These are phyloP conservation scores for Wallacemonas collosoma DNA, from an alignment of 208 protist species.

Conservation along the genomic window DNA sequence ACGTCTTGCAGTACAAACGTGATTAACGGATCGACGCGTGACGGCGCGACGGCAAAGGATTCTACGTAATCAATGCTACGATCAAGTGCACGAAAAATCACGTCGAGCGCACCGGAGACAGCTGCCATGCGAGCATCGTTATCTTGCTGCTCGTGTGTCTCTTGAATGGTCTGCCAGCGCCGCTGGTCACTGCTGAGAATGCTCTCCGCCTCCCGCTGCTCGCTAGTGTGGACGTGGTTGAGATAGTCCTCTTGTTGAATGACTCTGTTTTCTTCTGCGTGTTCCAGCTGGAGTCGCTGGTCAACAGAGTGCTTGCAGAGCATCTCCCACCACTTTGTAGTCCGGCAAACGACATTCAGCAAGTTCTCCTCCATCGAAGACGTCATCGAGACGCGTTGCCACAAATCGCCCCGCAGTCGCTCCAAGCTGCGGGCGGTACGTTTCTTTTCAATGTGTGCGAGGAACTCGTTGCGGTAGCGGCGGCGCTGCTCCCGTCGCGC, in stretches of 20 bases:
- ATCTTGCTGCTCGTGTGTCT: constrained; percentile 26
- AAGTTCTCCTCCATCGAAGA: constrained; percentile 52
- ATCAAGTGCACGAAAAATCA: constrained; percentile 30
- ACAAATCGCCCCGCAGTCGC: constrained; percentile 5
- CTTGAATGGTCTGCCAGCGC: constrained; percentile 49
- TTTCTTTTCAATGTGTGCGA: constrained; percentile 25
- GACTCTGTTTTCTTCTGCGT: constrained; percentile 36
- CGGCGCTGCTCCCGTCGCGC: constrained; percentile 37
- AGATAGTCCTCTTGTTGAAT: constrained; percentile 53
- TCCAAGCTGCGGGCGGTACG: constrained; percentile 9
- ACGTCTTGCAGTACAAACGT: constrained; percentile 34
- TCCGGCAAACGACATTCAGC: constrained; percentile 44
- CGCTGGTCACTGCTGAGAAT: constrained; percentile 54
- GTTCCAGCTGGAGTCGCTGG: constrained; percentile 53
- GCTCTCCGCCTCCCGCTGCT: constrained; percentile 45
- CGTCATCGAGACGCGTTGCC: constrained; percentile 12
- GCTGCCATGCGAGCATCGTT: constrained; percentile 22
- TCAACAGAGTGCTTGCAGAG: constrained; percentile 72
- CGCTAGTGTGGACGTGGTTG: constrained; percentile 37
- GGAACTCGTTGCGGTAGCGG: constrained; percentile 51
- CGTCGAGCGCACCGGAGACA: constrained; percentile 32
- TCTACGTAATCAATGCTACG: constrained; percentile 45
- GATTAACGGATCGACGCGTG: constrained; percentile 33
- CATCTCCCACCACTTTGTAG: constrained; percentile 68
- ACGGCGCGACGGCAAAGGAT: constrained; percentile 31